phyloP scores from a whole-genome alignment of 345 rosid genomes.

The Eucalyptus regnans region DNA sequence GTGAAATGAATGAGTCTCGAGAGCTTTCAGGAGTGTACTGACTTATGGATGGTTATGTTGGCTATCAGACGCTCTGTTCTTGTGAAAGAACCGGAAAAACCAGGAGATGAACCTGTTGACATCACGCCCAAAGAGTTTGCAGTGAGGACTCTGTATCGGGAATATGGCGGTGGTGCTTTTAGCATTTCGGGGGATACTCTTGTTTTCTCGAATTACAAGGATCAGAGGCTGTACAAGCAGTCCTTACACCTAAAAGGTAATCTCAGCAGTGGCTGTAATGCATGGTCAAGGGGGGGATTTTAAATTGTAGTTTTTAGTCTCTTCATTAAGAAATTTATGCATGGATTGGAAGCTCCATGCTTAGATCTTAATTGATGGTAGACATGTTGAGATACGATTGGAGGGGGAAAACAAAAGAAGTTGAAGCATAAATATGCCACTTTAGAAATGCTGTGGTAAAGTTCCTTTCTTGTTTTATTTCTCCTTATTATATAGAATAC shows the following conservation, averaged over 20 bases:
- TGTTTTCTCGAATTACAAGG: conserved; percentile 78
- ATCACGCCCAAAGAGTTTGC: conserved; percentile 70
- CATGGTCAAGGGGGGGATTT: neutral
- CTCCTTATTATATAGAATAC: neutral
- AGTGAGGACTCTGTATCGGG: conserved; percentile 74
- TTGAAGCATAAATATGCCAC: neutral
- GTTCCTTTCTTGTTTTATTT: neutral
- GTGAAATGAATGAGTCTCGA: neutral
- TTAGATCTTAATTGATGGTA: neutral
- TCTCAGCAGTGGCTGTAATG: neutral
- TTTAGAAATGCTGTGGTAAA: neutral
- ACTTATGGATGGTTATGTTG: neutral
- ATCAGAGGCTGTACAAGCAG: conserved; percentile 78
- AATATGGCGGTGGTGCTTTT: conserved; percentile 86
- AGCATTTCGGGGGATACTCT: conserved; percentile 37
- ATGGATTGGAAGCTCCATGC: neutral
- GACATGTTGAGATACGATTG: neutral
- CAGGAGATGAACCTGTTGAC: conserved; percentile 49
- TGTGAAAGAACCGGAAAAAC: conserved; percentile 40
- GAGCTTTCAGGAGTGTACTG: neutral
- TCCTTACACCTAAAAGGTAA: conserved; percentile 27
- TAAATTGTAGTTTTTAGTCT: neutral
- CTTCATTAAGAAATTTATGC: neutral
- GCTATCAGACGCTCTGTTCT: conserved; percentile 54
- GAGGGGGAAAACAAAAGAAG: neutral